phyloP scores from a whole-genome alignment of 2,329 filamentous ascomycete species.

The Verticillium tricorpus region DNA sequence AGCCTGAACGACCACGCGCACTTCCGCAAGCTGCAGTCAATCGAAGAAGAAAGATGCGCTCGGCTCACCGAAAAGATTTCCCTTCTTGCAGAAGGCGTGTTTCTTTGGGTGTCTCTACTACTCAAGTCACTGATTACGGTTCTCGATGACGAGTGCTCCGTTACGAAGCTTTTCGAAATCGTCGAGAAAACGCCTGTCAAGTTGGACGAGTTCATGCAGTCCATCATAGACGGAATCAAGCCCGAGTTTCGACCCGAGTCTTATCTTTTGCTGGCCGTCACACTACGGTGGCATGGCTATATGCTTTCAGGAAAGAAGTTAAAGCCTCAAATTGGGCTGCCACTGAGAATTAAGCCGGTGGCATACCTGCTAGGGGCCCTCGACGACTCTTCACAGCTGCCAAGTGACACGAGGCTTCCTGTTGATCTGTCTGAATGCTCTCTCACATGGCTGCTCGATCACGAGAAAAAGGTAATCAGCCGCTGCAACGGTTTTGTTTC shows the following conservation, averaged over 20 bases:
- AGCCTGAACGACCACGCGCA: neutral
- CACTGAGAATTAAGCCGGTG: no score
- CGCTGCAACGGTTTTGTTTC: neutral
- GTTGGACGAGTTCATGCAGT: neutral
- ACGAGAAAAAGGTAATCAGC: neutral
- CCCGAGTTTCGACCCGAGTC: neutral
- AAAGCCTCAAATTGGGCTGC: no score
- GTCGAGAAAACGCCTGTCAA: neutral
- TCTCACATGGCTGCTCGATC: neutral
- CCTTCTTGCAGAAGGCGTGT: neutral
- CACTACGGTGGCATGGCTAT: neutral
- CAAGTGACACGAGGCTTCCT: neutral
- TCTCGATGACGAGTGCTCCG: neutral
- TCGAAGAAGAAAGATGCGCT: neutral
- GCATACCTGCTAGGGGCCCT: neutral
- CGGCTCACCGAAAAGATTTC: neutral
- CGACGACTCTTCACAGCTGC: neutral
- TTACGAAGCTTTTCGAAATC: neutral
- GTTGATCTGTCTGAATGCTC: no score
- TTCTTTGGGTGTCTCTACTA: neutral
- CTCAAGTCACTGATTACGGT: neutral
- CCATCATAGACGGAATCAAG: neutral
- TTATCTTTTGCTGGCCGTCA: neutral
- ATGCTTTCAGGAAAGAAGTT: neutral
- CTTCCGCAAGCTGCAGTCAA: neutral